Percentiles rank a stretch among this genome's conserved stretches.
Conservation (phyloP, 495 filamentous ascomycete species). For the Halenospora varia region DNA sequence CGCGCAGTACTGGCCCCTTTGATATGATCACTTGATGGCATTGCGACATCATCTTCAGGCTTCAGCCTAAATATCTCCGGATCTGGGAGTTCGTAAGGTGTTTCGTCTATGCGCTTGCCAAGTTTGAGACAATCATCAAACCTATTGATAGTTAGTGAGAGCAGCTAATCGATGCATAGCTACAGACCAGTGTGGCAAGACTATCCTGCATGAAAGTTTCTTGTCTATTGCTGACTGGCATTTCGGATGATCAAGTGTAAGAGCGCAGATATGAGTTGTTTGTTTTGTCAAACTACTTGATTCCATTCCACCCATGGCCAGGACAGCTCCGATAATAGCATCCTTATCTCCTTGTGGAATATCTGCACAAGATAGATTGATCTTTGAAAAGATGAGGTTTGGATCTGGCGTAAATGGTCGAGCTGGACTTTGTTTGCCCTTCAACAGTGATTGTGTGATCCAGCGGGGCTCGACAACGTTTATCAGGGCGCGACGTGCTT, state of each 20-base stretch:
- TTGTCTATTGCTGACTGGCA: constrained; percentile 60
- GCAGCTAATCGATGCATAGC: neutral
- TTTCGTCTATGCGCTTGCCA: constrained; percentile 79
- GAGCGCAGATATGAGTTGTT: constrained; percentile 85
- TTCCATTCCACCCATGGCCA: constrained; percentile 85
- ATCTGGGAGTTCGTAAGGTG: constrained; percentile 82
- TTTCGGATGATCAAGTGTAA: constrained; percentile 69
- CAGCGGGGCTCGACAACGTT: constrained; percentile 83
- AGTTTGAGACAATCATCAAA: constrained; percentile 96
- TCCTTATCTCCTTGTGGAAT: constrained; percentile 88
- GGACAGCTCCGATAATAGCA: constrained; percentile 81
- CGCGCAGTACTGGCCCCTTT: constrained; percentile 68
- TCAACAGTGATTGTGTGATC: constrained; percentile 64
- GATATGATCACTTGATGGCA: constrained; percentile 55
- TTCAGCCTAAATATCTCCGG: constrained; percentile 66
- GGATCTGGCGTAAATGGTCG: constrained; percentile 89
- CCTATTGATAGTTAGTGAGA: constrained; percentile 45
- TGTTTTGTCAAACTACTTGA: constrained; percentile 60
- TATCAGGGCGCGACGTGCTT: constrained; percentile 66
- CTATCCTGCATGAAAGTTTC: constrained; percentile 67
- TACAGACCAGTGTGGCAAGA: constrained; percentile 88
- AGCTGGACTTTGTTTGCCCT: constrained; percentile 66
- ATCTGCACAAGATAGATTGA: constrained; percentile 69
- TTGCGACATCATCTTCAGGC: constrained; percentile 49
- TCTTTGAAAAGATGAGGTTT: constrained; percentile 79